These are phyloP conservation scores for Penicillium digitatum DNA, from an alignment of 2,329 filamentous ascomycete species.

Conservation along the genomic window DNA sequence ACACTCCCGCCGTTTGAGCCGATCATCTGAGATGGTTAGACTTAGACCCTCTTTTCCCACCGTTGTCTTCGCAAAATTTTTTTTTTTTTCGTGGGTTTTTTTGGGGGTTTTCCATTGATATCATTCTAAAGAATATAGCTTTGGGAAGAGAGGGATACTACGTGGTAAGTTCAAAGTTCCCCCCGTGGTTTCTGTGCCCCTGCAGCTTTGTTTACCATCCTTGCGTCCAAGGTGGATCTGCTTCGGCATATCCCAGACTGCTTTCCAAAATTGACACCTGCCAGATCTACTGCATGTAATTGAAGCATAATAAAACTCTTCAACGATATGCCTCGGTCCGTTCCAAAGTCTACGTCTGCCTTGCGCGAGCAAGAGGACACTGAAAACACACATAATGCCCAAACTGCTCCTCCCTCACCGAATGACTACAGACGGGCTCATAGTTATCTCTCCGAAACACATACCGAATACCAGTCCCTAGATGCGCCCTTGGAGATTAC, in stretches of 20 bases:
- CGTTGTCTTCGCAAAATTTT: background rate
- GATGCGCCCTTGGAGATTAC: slow-evolving; percentile 29
- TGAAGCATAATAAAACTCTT: slow-evolving; percentile 9
- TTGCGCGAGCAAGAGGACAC: slow-evolving; percentile 16
- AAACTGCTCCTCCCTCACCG: slow-evolving; percentile 39
- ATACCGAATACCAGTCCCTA: slow-evolving; percentile 32
- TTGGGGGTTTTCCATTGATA: background rate
- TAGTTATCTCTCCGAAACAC: slow-evolving; percentile 31
- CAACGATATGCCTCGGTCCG: slow-evolving; percentile 31
- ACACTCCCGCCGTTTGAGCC: background rate
- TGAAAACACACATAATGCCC: slow-evolving; percentile 13
- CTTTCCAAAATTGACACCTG: slow-evolving; percentile 3
- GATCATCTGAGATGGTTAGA: slow-evolving; percentile 4
- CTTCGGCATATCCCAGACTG: background rate
- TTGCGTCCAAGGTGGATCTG: slow-evolving; percentile 2
- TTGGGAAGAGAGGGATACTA: background rate
- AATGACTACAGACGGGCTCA: slow-evolving; percentile 30
- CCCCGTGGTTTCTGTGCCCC: background rate
- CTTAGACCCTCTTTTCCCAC: background rate
- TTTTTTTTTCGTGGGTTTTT: background rate
- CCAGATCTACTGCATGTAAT: background rate
- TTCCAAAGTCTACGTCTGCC: slow-evolving; percentile 23
- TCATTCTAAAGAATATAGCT: background rate
- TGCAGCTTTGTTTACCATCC: background rate
- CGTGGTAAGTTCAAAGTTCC: background rate